Conservation (phyloP, 2,329 filamentous ascomycete species). For the Ramichloridium luteum region DNA sequence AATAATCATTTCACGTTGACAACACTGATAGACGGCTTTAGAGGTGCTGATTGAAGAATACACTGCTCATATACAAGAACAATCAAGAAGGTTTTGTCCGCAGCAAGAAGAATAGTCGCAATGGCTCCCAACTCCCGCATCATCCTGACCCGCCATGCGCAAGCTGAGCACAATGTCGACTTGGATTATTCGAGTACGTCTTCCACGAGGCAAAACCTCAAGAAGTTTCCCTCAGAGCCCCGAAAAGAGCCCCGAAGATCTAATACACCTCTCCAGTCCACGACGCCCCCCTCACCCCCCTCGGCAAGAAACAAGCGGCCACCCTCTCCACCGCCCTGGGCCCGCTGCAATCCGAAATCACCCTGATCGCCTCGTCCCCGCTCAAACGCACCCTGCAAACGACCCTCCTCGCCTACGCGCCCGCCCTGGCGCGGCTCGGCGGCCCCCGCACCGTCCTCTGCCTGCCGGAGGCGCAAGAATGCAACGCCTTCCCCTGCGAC, state of each 20-base stretch:
- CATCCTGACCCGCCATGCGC: slow-evolving; percentile 23
- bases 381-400: slow-evolving; percentile 24
- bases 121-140: slow-evolving; percentile 25
- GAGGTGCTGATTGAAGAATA: no score
- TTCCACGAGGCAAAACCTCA: slow-evolving; percentile 1
- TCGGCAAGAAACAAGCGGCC: slow-evolving; percentile 24
- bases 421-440: slow-evolving; percentile 19
- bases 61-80: no score
- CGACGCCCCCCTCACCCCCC: slow-evolving; percentile 22
- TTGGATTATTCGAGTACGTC: slow-evolving; percentile 22
- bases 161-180: slow-evolving; percentile 25
- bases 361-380: slow-evolving; percentile 22
- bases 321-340: slow-evolving; percentile 17
- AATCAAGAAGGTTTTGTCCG: no score
- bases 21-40: no score
- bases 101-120: no score
- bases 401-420: slow-evolving; percentile 19
- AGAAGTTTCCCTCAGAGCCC: background rate
- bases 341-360: slow-evolving; percentile 15
- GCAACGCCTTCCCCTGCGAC: slow-evolving; percentile 23
- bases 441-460: slow-evolving; percentile 19
- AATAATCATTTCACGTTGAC: no score
- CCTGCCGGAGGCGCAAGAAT: slow-evolving; percentile 23
- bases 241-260: background rate
- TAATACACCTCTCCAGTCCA: slow-evolving; percentile 13